Evolutionary conservation across 805 yeast species (phyloP), one percentile per base, ranked within the genome.

Genomic region (Yarrowia phangngaensis): DNA sequence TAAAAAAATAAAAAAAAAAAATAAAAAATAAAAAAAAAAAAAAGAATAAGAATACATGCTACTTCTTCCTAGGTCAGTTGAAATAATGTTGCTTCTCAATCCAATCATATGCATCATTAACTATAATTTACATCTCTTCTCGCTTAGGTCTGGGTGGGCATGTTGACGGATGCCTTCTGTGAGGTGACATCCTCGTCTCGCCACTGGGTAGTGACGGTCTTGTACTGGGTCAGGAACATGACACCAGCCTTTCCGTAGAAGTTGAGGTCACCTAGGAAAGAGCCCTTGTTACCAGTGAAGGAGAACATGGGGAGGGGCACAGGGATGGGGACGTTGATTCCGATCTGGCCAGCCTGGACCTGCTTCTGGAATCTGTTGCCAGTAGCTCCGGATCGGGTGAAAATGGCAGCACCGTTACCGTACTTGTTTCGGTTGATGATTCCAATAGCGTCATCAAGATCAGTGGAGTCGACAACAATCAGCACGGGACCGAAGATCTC

Each of bases 271-370:
- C 89, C 89, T 56, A 81, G 70, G 75, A 82, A 81, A 6, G 85
- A 79, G 28, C 78, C 83, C 67, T 80, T 80, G 64, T 76, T 77
- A 20, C 89, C 89, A 9, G 89, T 82, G 69, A 82, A 82, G 3
- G 85, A 79, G 65, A 82, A 82, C 84, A 82, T 79, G 52, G 89
- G 88, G 63, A 82, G 69, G 41, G 89, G 89, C 14, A 82, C 89
- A 4, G 89, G 89, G 53, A 82, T 82, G 12, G 89, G 88, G 27
- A 82, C 86, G 58, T 82, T 82, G 57, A 82, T 72, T 50, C 89
- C 89, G 43, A 82, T 84, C 65, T 82, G 88, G 23, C 89, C 89
- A 50, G 81, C 78, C 52, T 80, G 83, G 54, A 81, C 76, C 55
- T 77, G 72, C 65, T 73, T 77, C 62, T 75, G 80, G 70, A 82